Conservation (phyloP, 179 eudicot genomes). For the Patellifolia procumbens region DNA sequence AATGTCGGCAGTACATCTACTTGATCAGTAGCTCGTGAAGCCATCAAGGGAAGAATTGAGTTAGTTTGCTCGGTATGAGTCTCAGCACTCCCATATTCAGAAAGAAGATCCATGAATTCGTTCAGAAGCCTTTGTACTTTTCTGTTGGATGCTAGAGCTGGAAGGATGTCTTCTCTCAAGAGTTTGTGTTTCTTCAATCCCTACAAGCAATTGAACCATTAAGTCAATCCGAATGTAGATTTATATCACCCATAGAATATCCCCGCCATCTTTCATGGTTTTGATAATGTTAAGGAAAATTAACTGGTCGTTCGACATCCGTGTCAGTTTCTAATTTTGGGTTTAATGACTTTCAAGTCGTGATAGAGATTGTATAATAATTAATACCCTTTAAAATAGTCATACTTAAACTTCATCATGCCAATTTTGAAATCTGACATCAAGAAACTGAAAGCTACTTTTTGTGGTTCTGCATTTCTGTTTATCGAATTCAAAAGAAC, state of each 20-base stretch:
- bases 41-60: constrained; percentile 14
- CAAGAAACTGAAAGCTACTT: no score
- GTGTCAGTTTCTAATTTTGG: no score
- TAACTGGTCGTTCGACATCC: no score
- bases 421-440: no score
- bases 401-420: no score
- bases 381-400: no score
- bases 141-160: constrained; percentile 91
- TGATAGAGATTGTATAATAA: no score
- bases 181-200: constrained; percentile 93
- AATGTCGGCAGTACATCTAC: constrained; percentile 7
- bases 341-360: no score
- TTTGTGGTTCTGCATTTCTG: no score
- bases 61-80: constrained; percentile 28
- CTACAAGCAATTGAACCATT: constrained; percentile 38
- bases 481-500: no score
- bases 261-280: not conserved
- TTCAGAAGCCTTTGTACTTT: constrained; percentile 89
- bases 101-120: constrained; percentile 94
- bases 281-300: no score
- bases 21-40: constrained; percentile 13
- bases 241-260: not conserved
- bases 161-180: constrained; percentile 89
- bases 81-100: constrained; percentile 62
- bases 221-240: not conserved